Percentiles rank a stretch among this genome's conserved stretches.
phyloP scores from a whole-genome alignment of 257 asterid species.

The Penstemon eatonii region DNA sequence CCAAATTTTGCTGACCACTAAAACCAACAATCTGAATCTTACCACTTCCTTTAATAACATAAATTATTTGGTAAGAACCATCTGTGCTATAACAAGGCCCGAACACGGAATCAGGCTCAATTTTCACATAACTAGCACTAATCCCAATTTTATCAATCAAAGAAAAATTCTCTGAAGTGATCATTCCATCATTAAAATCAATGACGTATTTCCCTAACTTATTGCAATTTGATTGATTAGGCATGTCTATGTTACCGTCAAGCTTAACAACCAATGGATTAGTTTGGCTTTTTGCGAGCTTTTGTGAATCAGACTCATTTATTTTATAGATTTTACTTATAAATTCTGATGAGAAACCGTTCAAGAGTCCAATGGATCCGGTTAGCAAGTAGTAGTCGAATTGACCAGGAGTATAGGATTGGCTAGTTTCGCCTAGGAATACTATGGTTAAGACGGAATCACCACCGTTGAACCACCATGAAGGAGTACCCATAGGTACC shows the following conservation, averaged over 20 bases:
- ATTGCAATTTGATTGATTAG: slow-evolving; percentile 7
- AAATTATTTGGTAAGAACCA: slow-evolving; percentile 30
- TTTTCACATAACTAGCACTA: slow-evolving; percentile 30
- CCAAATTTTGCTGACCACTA: slow-evolving; percentile 38
- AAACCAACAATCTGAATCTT: slow-evolving; percentile 36
- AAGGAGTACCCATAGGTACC: slow-evolving; percentile 29
- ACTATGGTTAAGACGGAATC: slow-evolving; percentile 31
- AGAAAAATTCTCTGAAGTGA: slow-evolving; percentile 21
- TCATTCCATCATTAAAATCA: neutral
- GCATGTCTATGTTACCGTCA: slow-evolving; percentile 20
- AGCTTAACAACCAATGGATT: slow-evolving; percentile 24
- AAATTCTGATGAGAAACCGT: slow-evolving; percentile 40
- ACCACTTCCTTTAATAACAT: slow-evolving; percentile 41
- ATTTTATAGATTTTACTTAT: slow-evolving; percentile 27
- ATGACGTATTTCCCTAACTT: neutral
- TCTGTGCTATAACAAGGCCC: slow-evolving; percentile 35
- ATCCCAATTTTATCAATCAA: slow-evolving; percentile 29
- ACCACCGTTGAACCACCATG: slow-evolving; percentile 55
- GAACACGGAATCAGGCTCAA: slow-evolving; percentile 17
- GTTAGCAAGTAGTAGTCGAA: slow-evolving; percentile 38
- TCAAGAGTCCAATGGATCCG: slow-evolving; percentile 35
- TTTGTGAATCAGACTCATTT: slow-evolving; percentile 22
- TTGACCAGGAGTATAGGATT: slow-evolving; percentile 18
- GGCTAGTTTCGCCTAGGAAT: slow-evolving; percentile 39
- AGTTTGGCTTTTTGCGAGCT: slow-evolving; percentile 36